These are phyloP conservation scores for Colletotrichum cereale DNA, from an alignment of 2,329 filamentous ascomycete genomes.

Conservation along the genomic window DNA sequence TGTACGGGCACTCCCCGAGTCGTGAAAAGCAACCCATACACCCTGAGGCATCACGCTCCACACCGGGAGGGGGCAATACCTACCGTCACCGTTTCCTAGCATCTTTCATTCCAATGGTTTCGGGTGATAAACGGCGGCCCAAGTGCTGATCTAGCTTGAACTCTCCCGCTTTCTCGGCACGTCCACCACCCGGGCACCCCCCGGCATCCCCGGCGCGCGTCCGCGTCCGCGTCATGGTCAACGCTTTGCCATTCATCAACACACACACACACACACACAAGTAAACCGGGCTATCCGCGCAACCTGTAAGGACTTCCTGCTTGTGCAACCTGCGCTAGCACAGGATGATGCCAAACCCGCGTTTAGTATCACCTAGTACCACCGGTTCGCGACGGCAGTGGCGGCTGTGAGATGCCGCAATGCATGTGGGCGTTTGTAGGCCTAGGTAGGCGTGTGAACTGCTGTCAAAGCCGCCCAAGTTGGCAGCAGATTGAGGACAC, in stretches of 20 bases:
- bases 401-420: not conserved
- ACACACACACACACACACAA: no score
- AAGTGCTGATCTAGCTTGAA: conserved; percentile 7
- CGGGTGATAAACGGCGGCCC: conserved; percentile 3
- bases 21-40: no score
- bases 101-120: not conserved
- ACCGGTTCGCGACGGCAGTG: not conserved
- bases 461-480: not conserved
- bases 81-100: not conserved
- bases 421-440: no score
- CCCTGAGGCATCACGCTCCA: not conserved
- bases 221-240: conserved; percentile 11
- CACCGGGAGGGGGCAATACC: conserved; percentile 2
- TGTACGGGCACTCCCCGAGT: not conserved
- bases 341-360: not conserved
- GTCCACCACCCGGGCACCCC: not conserved
- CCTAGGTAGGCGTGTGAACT: not conserved
- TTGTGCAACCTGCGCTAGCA: not conserved
- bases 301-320: not conserved
- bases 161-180: not conserved
- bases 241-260: not conserved
- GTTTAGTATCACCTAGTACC: not conserved
- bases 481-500: not conserved
- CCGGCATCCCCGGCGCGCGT: not conserved
- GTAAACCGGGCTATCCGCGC: not conserved